Evolutionary conservation across 352 stramenopile species (phyloP).

Genomic region (Globisporangium takayamanum): DNA sequence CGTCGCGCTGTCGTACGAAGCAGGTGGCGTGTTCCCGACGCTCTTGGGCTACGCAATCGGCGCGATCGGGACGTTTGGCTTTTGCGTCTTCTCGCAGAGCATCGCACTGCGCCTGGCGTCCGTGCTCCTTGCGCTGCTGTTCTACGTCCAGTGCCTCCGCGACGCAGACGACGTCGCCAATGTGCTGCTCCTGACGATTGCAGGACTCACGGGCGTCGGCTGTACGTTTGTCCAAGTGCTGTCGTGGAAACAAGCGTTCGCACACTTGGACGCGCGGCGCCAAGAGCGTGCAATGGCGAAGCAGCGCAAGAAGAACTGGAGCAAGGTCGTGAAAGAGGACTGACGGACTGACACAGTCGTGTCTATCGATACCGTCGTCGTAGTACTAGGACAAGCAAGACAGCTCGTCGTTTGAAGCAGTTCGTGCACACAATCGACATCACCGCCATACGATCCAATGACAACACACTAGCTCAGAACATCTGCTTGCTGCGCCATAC

Average conservation of each 20-base stretch:
- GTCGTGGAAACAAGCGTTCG: conserved; percentile 48
- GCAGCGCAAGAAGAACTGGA: conserved; percentile 22
- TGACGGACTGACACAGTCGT: not conserved
- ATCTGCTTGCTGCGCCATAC: not conserved
- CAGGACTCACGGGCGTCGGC: conserved; percentile 30
- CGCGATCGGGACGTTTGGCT: conserved; percentile 29
- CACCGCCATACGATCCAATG: too few relatives aligned
- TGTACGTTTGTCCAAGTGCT: conserved; percentile 56
- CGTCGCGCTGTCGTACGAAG: conserved; percentile 42
- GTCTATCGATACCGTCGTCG: not conserved
- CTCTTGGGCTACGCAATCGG: conserved; percentile 49
- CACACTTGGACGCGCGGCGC: conserved; percentile 24
- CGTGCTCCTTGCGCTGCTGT: conserved; percentile 15
- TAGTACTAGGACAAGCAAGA: not conserved
- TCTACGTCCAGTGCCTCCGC: conserved; percentile 22
- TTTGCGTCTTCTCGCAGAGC: conserved; percentile 17
- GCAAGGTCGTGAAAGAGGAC: conserved; percentile 13
- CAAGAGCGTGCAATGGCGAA: conserved; percentile 11
- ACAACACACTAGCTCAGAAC: too few relatives aligned
- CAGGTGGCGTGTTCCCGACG: conserved; percentile 51
- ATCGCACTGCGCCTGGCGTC: conserved; percentile 19
- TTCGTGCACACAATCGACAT: too few relatives aligned
- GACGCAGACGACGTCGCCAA: conserved; percentile 22
- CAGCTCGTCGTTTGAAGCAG: too few relatives aligned
- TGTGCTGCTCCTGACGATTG: conserved; percentile 27